Base-by-base conservation (phyloP, 352 stramenopile genomes). In the Phytopythium aichiense region DNA sequence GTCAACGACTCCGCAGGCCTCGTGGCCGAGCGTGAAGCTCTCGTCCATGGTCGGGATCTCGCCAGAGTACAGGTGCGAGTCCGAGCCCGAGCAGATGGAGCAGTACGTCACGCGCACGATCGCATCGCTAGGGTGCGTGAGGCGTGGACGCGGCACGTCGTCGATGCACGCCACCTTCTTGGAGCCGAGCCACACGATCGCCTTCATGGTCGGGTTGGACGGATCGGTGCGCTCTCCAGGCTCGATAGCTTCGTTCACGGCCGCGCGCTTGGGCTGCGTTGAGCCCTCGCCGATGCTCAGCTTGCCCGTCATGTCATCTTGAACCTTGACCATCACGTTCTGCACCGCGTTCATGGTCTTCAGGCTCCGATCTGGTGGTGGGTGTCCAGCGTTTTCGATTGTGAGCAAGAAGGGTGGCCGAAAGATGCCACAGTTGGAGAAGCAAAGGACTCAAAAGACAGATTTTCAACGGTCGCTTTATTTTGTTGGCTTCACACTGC, bases 21-120 rank as follows among this genome's bases (percentile, higher is more conserved):
- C 77, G 55, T 84, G 77, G 42, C 77, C 77, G 12, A 77, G 63
- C 23, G 83, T 79, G 48, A 68, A 60, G 4, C 77, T 74, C 16
- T 68, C 65, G 59, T 76, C 64, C 38, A 72, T 56, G 13, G 73
- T 76, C 23, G 74, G 70, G 40, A 84, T 25, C 8, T 72, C 38
- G 13, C 71, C 74, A 3, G 74, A 71, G 68, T 76, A 73, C 42
- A 82, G 7, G 58, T 79, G 55, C 1, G 72, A 59, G 31, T 82
- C 74, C 53, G 61, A 77, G 37, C 71, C 74, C 50, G 72, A 80
- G 35, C 52, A 58, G 46, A 81, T 75, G 22, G 68, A 60, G 45
- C 65, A 73, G 12, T 69, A 61, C 50, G 71, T 65, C n/a, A 79
- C 62, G 22, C 61, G 45, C 30, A 76, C 53, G 20, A 79, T 61